Percentiles rank a stretch among this genome's conserved stretches.
Conservation (phyloP, 805 yeast genomes). For the Metschnikowia koreensis region DNA sequence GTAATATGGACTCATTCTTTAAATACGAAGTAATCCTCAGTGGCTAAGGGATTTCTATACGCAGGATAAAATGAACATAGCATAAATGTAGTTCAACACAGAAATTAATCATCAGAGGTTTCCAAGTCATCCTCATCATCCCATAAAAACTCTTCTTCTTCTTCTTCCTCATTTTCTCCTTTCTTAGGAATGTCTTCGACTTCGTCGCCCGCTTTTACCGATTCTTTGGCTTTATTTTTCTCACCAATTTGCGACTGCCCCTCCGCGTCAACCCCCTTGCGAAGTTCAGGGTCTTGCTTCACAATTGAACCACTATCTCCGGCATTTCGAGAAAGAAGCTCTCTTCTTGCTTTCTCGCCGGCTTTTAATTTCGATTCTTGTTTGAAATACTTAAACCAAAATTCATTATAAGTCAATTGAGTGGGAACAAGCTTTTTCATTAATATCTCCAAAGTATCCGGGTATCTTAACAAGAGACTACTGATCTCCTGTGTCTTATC, state of each 20-base stretch:
- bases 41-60: background rate
- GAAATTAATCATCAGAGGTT: background rate
- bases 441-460: constrained; percentile 48
- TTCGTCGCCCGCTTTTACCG: constrained; percentile 35
- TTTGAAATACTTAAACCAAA: constrained; percentile 74
- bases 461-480: constrained; percentile 44
- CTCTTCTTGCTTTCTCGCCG: constrained; percentile 66
- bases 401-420: constrained; percentile 52
- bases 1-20: background rate
- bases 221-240: constrained; percentile 17
- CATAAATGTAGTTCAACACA: background rate
- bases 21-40: background rate
- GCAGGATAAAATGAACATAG: background rate
- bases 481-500: constrained; percentile 51
- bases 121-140: constrained; percentile 7
- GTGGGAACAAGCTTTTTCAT: constrained; percentile 69
- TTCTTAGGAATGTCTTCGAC: constrained; percentile 50
- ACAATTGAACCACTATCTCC: constrained; percentile 18
- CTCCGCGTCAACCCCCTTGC: background rate
- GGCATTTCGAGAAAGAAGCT: constrained; percentile 41
- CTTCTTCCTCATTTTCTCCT: constrained; percentile 53
- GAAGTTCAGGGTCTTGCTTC: constrained; percentile 24
- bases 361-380: constrained; percentile 51
- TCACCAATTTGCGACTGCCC: background rate
- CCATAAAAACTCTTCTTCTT: constrained; percentile 18